Conservation (phyloP, 129 eudicot genomes). For the Saussurea involucrata region DNA sequence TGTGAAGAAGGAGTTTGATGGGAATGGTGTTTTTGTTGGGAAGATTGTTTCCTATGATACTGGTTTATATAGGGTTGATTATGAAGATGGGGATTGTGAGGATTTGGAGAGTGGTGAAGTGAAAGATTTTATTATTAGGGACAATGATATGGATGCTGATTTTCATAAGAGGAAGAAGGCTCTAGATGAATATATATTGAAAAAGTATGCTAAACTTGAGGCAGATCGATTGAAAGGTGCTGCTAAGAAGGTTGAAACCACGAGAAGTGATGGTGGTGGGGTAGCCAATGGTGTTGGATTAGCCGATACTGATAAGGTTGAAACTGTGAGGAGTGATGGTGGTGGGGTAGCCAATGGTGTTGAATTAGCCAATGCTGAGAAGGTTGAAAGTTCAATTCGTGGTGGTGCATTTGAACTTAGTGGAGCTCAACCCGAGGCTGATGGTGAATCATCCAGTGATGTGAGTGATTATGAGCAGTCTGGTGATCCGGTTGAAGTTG, state of each 20-base stretch:
- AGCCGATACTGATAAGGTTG: conserved; percentile 16
- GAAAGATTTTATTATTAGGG: conserved; percentile 46
- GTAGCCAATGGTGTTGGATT: background rate
- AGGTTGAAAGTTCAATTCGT: conserved; percentile 25
- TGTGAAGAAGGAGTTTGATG: conserved; percentile 81
- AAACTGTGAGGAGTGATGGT: conserved; percentile 9
- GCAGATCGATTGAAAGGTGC: background rate
- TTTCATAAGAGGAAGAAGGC: conserved; percentile 47
- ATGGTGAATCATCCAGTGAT: conserved; percentile 53
- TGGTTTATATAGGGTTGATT: conserved; percentile 85
- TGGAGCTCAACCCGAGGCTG: conserved; percentile 31
- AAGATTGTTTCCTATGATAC: conserved; percentile 60
- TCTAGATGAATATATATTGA: conserved; percentile 46
- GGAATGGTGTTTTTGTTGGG: conserved; percentile 66
- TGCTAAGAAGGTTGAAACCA: conserved; percentile 10
- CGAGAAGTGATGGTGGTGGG: background rate
- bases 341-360: conserved; percentile 13
- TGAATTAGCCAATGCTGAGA: conserved; percentile 32
- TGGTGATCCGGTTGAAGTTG: conserved; percentile 43
- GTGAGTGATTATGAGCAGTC: conserved; percentile 45
- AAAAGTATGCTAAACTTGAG: conserved; percentile 31
- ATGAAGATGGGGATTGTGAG: conserved; percentile 97
- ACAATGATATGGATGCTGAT: conserved; percentile 39
- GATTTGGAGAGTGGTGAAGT: conserved; percentile 77
- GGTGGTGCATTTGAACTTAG: conserved; percentile 30